A percentile compares a stretch with the other conserved stretches of the same genome.
Evolutionary conservation across 1,284 basidiomycete genomes (phyloP).

Genomic region (Mycena sp.): DNA sequence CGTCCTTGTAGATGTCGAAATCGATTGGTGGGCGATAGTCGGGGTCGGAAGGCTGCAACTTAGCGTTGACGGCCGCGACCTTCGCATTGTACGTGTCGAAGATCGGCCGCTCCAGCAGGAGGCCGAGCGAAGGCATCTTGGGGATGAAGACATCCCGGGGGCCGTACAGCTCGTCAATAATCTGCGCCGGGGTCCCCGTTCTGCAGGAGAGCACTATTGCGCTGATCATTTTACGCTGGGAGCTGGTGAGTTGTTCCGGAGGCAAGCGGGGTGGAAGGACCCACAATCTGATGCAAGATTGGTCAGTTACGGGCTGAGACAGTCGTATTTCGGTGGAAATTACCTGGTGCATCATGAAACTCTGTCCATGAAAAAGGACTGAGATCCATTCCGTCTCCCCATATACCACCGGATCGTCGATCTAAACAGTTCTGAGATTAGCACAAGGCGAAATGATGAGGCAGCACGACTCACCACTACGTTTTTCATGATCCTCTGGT

Average conservation of each 20-base stretch:
- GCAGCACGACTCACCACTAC: slow-evolving; percentile 78
- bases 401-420: slow-evolving; percentile 83
- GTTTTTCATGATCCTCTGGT: slow-evolving; percentile 86
- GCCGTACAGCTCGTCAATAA: slow-evolving; percentile 82
- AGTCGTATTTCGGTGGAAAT: slow-evolving; percentile 28
- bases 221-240: slow-evolving; percentile 97
- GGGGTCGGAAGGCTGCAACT: slow-evolving; percentile 55
- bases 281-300: slow-evolving; percentile 47
- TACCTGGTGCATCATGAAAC: slow-evolving; percentile 98
- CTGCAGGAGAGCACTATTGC: slow-evolving; percentile 83
- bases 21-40: slow-evolving; percentile 75
- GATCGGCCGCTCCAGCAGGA: slow-evolving; percentile 94
- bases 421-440: slow-evolving; percentile 52
- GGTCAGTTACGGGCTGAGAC: slow-evolving; percentile 26
- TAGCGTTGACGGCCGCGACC: slow-evolving; percentile 69
- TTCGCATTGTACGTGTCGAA: slow-evolving; percentile 84
- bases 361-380: slow-evolving; percentile 95
- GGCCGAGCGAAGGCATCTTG: slow-evolving; percentile 95
- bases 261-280: slow-evolving; percentile 21
- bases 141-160: slow-evolving; percentile 89
- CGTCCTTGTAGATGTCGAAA: slow-evolving; percentile 70
- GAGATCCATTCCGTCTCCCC: slow-evolving; percentile 96
- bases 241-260: slow-evolving; percentile 7
- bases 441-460: background rate
- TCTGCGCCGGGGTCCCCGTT: slow-evolving; percentile 75